These are phyloP conservation scores for Tuctoria greenei DNA, from an alignment of 176 grass and related monocot genomes.

Conservation along the genomic window DNA sequence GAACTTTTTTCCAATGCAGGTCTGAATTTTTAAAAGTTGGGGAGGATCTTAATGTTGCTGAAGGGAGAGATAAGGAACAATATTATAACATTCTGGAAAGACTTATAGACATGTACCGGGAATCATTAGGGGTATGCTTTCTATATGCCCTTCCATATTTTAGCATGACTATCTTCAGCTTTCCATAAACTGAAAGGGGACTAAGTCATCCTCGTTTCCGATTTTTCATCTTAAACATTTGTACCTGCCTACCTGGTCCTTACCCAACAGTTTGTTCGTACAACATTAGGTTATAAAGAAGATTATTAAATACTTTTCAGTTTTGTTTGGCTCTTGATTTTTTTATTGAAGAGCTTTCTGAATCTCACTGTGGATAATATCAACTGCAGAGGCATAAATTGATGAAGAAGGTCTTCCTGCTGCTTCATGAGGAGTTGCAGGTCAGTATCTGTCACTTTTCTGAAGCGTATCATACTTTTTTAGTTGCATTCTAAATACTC, in stretches of 20 bases:
- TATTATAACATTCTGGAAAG: conserved; percentile 66
- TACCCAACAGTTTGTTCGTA: conserved; percentile 1
- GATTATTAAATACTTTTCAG: not conserved
- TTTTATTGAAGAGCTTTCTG: conserved; percentile 14
- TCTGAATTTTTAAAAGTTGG: conserved; percentile 61
- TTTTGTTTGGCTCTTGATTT: conserved; percentile 29
- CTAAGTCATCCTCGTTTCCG: not conserved
- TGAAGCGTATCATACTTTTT: not conserved
- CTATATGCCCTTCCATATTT: conserved; percentile 29
- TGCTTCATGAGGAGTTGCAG: conserved; percentile 86
- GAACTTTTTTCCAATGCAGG: conserved; percentile 39
- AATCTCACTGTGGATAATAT: conserved; percentile 33
- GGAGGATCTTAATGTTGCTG: conserved; percentile 61
- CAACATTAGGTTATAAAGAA: not conserved
- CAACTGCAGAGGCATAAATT: conserved; percentile 72
- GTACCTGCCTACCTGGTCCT: conserved; percentile 4
- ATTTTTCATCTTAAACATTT: conserved; percentile 15
- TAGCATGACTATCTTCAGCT: conserved; percentile 16
- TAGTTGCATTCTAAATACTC: conserved; percentile 35
- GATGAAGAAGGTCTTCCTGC: conserved; percentile 85
- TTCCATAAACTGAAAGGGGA: not conserved
- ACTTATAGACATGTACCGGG: conserved; percentile 70
- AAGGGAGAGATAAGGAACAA: conserved; percentile 57
- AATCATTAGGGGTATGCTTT: conserved; percentile 62
- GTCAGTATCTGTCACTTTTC: conserved; percentile 34